Base-by-base conservation (phyloP, 208 protist genomes). In the Leishmania gerbilli region DNA sequence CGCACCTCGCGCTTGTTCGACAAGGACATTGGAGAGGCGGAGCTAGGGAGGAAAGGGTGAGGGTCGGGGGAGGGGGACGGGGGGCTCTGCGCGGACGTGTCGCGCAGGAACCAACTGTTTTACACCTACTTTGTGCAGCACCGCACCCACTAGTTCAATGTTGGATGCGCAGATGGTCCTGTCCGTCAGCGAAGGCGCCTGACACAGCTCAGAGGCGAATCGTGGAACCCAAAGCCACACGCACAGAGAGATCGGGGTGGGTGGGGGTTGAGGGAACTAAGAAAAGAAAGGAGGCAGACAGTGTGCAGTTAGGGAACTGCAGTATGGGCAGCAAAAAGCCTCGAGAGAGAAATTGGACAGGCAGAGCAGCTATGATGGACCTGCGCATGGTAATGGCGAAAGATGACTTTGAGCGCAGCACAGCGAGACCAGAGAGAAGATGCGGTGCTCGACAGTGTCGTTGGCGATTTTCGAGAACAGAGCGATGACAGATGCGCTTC, bases 1-100 rank as follows among this genome's bases (percentile, higher is more conserved):
- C 90, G 93, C 74, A 95, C 93, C 42, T 95, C 93, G 21, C 93
- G 89, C 65, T 95, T 94, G 80, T 88, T 94, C 0, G 79, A 80
- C 40, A 91, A 83, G 1, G 80, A 90, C 81, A 87, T 83, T 42
- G 19, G 72, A 76, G 31, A 62, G 8, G 51, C 42, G 71, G 24
- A 8, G 47, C 53, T 40, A n/a, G 17, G 6, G 65, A 71, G 34
- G 15, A 6, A 47, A 9, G 1, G 24, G 3, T 17, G n/a, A 19
- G 24, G 27, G 9, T 6, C 13, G 24, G n/a, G 4, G 8, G 15
- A 27, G 19, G 4, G 27, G 15, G 34, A 7, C 13, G 13, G 51
- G 11, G 34, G 47, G 17, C 3, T 1, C 24, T 7, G 15, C 31
- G 51, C 62, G 17, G 31, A n/a, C 9, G 49, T 13, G 37, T 60